These are phyloP conservation scores for Citrus trifoliata DNA, from an alignment of 345 rosid species.

Conservation along the genomic window DNA sequence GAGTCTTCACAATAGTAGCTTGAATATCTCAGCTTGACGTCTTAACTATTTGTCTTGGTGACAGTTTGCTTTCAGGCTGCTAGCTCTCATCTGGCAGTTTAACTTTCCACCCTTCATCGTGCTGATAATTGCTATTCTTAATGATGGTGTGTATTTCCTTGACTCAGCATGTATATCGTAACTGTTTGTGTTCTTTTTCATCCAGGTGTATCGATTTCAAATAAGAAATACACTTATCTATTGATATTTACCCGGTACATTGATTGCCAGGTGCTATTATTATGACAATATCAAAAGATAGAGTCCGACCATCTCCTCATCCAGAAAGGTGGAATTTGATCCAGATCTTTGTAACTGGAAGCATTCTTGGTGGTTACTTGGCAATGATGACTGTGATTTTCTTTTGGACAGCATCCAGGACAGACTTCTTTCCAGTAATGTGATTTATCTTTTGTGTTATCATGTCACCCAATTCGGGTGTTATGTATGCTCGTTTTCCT, in stretches of 20 bases:
- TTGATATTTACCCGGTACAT: background rate
- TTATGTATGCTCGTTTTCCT: background rate
- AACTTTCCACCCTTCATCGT: constrained; percentile 73
- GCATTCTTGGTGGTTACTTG: constrained; percentile 55
- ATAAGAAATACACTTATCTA: background rate
- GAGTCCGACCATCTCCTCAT: constrained; percentile 59
- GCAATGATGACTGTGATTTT: constrained; percentile 66
- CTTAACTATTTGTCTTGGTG: constrained; percentile 5
- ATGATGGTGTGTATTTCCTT: constrained; percentile 39
- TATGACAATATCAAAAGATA: constrained; percentile 60
- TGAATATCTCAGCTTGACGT: background rate
- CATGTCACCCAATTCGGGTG: background rate
- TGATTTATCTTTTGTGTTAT: background rate
- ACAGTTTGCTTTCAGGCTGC: constrained; percentile 61
- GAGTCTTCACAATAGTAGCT: constrained; percentile 4
- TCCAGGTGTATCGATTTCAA: too few species aligned
- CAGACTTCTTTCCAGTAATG: constrained; percentile 55
- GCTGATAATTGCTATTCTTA: constrained; percentile 56
- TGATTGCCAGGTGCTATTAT: constrained; percentile 38
- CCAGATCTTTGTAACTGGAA: constrained; percentile 52
- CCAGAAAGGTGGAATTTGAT: constrained; percentile 64
- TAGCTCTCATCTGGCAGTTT: constrained; percentile 64
- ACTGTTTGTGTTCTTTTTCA: too few species aligned
- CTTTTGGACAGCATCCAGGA: constrained; percentile 58
- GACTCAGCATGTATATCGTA: too few species aligned